Evolutionary conservation across 805 yeast species (phyloP), one percentile per base, ranked within the genome.

Genomic region (Starmerella vaccinii): DNA sequence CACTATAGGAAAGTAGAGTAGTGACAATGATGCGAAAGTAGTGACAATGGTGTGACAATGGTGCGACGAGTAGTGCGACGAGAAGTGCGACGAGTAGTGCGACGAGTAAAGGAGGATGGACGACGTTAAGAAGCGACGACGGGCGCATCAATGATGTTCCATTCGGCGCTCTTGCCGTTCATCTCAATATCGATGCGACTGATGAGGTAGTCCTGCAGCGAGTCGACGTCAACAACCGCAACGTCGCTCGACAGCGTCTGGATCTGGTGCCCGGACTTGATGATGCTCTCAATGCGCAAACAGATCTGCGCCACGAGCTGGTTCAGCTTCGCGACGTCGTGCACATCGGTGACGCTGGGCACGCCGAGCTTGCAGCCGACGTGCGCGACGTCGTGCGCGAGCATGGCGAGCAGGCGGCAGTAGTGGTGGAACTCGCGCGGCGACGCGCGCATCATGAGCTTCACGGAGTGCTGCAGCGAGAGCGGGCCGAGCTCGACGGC

Each of bases 161-260:
- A 66, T 47, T 66, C 68, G 10, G 63, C 66, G 1, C 63, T 55
- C 27, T 58, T 61, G 18, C 68, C 68, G 47, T 65, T 63, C 34
- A 65, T 53, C 39, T 61, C 68, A 22, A 62, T 51, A 33, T 59
- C 61, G 22, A 59, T 56, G 21, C 47, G 46, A 8, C 59, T 57
- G 41, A 60, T 58, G 29, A 60, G 38, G 35, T 57, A 54, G 50
- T 59, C 62, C 45, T 60, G 62, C 33, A 60, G 24, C 32, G 57
- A 27, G 21, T 60, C 63, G 16, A 59, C 35, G 35, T 60, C 63
- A 5, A 41, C 45, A 9, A 49, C 44, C 12, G 27, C 49, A n/a
- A 51, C 48, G 9, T 43, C 24, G 15, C 52, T 59, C 22, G 60
- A 53, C 30, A 54, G 53, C 22, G 58, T 45, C 44, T 57, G 59